These are phyloP conservation scores for Polytrichum formosum DNA, from an alignment of 225 moss, liverwort and hornwort species.

Conservation along the genomic window DNA sequence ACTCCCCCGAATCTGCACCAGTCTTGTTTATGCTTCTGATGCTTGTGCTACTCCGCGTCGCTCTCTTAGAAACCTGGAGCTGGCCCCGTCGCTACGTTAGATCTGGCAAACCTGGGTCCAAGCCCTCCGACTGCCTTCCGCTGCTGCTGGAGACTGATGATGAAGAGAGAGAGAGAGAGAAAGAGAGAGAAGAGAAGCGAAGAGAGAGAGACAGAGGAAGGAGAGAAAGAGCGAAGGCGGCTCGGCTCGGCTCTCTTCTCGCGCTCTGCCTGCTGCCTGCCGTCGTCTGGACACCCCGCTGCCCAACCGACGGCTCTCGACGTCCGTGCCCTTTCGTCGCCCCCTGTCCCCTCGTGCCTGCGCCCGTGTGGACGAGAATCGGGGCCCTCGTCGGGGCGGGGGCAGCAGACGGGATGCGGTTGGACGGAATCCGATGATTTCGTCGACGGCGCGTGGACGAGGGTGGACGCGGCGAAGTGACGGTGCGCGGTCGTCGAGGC, in stretches of 20 bases:
- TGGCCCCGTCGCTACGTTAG: neutral
- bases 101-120: neutral
- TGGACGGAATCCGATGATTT: no score
- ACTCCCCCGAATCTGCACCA: slow-evolving; percentile 3
- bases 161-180: neutral
- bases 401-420: no score
- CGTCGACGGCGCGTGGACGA: no score
- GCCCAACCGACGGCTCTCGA: no score
- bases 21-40: neutral
- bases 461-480: no score
- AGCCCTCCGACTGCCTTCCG: neutral
- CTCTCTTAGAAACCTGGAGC: slow-evolving; percentile 1
- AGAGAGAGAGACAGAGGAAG: neutral
- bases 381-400: no score
- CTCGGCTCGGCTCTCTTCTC: slow-evolving; percentile 6
- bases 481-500: no score
- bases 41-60: neutral
- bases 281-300: no score
- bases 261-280: no score
- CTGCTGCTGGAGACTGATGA: neutral
- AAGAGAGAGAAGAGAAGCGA: neutral
- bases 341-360: no score
- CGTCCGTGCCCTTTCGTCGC: no score
- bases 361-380: no score
- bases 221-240: neutral